These are phyloP conservation scores for Ogataea hybrid DNA, from an alignment of 1,139 yeast genomes.

Conservation along the genomic window DNA sequence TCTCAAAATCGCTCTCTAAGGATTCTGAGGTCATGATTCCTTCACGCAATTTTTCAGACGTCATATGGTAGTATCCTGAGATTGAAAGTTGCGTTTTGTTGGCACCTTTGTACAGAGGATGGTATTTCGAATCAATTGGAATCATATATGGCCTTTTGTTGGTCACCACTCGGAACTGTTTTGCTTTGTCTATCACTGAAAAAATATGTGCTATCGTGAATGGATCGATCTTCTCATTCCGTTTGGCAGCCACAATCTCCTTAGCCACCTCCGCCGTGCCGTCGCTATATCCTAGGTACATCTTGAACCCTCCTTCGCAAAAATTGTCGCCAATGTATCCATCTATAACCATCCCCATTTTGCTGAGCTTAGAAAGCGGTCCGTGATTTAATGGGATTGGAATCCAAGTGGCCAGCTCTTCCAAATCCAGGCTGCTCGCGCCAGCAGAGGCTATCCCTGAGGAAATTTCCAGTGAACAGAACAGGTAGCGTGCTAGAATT, in stretches of 20 bases:
- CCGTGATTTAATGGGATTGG: conserved; percentile 27
- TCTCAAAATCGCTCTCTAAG: conserved; percentile 1
- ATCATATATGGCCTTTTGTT: conserved; percentile 23
- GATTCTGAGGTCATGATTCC: conserved; percentile 4
- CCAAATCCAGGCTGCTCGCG: conserved; percentile 47
- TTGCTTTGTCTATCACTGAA: conserved; percentile 22
- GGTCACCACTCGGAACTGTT: conserved; percentile 20
- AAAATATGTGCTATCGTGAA: conserved; percentile 19
- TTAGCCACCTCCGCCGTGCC: conserved; percentile 38
- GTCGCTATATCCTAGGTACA: conserved; percentile 50
- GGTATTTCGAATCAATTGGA: conserved; percentile 22
- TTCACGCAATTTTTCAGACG: conserved; percentile 8
- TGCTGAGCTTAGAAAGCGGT: conserved; percentile 16
- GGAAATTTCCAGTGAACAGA: conserved; percentile 51
- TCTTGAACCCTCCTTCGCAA: conserved; percentile 46
- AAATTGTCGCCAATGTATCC: conserved; percentile 18
- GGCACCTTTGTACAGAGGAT: conserved; percentile 29
- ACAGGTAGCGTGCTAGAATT: conserved; percentile 51
- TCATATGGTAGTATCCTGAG: conserved; percentile 22
- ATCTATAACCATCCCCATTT: conserved; percentile 24
- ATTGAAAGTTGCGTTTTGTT: conserved; percentile 22
- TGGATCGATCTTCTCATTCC: conserved; percentile 16
- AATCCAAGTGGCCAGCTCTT: conserved; percentile 44
- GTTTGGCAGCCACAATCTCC: conserved; percentile 35
- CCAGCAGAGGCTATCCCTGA: conserved; percentile 49